Base-by-base conservation (phyloP, 257 asterid genomes). In the Solanum tarijense region DNA sequence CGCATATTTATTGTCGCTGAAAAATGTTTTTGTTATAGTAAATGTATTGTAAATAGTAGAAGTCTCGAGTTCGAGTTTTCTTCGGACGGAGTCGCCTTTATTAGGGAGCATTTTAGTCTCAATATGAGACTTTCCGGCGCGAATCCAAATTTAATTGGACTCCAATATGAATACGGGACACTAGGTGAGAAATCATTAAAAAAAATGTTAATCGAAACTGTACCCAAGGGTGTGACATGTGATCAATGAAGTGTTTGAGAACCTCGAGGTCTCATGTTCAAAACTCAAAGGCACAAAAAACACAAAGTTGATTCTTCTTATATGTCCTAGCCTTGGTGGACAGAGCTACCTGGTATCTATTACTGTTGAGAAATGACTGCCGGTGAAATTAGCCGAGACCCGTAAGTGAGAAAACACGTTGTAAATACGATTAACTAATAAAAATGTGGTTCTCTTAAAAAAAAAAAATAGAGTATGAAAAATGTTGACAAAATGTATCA, bases 141-240 rank as follows among this genome's bases (percentile, higher is more conserved):
- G 6, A 55, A 52, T 18, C 0, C n/a, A 18, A 0, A 55, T 18
- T 55, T 55, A 55, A 3, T 55, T 21, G 0, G 4, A 3, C n/a
- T 55, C 0, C 10, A 55, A 55, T 55, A 20, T 7, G 0, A 0
- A 0, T 18, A 55, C 1, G 0, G 1, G 2, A 55, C 0, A 18
- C 4, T 3, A 6, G n/a, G 58, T 46, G 7, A 13, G 20, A 46
- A 46, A 13, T 13, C 55, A 46, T 12, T 1, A 7, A 9, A 43
- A 46, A 12, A 46, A 12, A 46, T 46, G 18, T 46, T 46, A 46
- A 46, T 46, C 6, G 7, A 0, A 46, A 46, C 5, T 46, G 0
- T 13, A 46, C 7, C 0, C 0, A 46, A 46, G 18, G 18, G 55
- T 46, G 55, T 46, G 20, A 46, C 18, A 2, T 46, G 20, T 46